These are phyloP conservation scores for Flaveria bidentis DNA, from an alignment of 129 eudicot species.

Conservation along the genomic window DNA sequence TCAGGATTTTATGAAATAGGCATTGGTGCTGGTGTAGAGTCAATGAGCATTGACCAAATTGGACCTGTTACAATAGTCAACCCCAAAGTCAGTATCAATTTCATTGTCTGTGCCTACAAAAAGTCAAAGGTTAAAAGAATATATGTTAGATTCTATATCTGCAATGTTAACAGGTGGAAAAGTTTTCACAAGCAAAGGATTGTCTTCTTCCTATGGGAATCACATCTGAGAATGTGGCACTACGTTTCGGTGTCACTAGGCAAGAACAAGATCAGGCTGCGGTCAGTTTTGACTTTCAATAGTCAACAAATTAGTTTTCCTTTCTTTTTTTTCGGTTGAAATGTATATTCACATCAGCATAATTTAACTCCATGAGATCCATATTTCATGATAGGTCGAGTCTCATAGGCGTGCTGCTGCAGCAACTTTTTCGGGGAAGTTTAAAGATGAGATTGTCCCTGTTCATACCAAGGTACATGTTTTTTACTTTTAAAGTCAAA, in stretches of 20 bases:
- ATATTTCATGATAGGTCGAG: constrained; percentile 35
- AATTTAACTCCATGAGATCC: constrained; percentile 5
- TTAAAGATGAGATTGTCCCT: constrained; percentile 70
- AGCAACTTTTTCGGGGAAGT: constrained; percentile 65
- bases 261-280: constrained; percentile 76
- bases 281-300: constrained; percentile 40
- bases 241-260: constrained; percentile 63
- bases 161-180: constrained; percentile 42
- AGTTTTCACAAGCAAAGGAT: constrained; percentile 58
- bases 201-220: constrained; percentile 81
- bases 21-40: constrained; percentile 69
- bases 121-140: neutral
- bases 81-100: constrained; percentile 45
- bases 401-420: constrained; percentile 72
- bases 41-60: constrained; percentile 51
- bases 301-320: neutral
- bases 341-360: neutral
- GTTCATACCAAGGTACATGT: constrained; percentile 56
- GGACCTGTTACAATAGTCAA: constrained; percentile 38
- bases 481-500: constrained; percentile 24
- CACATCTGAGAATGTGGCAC: constrained; percentile 74
- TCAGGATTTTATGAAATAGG: constrained; percentile 88
- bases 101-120: neutral
- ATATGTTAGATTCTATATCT: neutral
- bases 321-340: no score